These are phyloP conservation scores for Ustulina deusta DNA, from an alignment of 2,329 filamentous ascomycete genomes.

Conservation along the genomic window DNA sequence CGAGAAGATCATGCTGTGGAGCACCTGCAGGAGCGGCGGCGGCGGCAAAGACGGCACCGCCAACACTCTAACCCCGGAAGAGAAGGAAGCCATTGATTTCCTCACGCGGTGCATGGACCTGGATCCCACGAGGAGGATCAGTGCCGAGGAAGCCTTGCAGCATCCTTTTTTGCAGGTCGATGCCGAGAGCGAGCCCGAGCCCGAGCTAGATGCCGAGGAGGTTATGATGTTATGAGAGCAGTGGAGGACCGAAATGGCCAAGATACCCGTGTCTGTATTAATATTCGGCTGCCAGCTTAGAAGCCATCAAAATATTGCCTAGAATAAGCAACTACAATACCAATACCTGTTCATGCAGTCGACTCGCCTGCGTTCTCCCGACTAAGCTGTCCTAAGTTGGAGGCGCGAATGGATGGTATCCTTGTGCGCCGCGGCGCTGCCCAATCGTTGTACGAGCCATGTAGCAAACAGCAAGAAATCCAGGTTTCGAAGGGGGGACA, in stretches of 20 bases:
- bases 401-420: not conserved
- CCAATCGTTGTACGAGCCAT: too few relatives aligned
- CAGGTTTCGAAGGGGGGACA: not conserved
- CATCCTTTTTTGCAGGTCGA: conserved; percentile 74
- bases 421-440: too few relatives aligned
- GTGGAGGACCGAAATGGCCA: conserved; percentile 5
- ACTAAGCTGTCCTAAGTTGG: not conserved
- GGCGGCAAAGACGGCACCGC: conserved; percentile 64
- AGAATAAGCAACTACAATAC: not conserved
- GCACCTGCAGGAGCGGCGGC: conserved; percentile 79
- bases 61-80: conserved; percentile 70
- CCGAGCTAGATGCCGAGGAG: conserved; percentile 45
- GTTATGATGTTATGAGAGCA: conserved; percentile 56
- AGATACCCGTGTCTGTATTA: conserved; percentile 35
- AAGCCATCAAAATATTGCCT: not conserved
- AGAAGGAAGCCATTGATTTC: conserved; percentile 79
- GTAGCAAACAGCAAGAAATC: not conserved
- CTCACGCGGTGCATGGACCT: conserved; percentile 79
- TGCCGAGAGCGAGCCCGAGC: conserved; percentile 47
- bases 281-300: conserved; percentile 5
- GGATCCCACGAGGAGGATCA: conserved; percentile 79
- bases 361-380: not conserved
- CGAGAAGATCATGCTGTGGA: conserved; percentile 96
- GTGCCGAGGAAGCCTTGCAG: conserved; percentile 77
- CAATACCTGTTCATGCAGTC: not conserved